A percentile compares a stretch with the other conserved stretches of the same genome.
Conservation (phyloP, 2,329 filamentous ascomycete species). For the Colletotrichum neosansevieriae region DNA sequence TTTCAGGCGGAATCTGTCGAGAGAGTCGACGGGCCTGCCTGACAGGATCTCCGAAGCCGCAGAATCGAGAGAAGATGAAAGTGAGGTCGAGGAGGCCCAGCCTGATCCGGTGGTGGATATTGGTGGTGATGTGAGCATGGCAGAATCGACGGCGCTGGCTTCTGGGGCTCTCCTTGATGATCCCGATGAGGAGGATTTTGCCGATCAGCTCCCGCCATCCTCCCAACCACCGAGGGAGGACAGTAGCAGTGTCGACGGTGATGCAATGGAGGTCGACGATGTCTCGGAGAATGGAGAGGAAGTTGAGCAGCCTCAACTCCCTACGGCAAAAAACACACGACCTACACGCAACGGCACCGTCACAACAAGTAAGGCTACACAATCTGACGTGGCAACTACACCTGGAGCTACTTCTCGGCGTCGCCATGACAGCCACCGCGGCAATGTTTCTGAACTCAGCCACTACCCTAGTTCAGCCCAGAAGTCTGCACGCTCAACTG, state of each 20-base stretch:
- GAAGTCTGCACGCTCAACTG: constrained; percentile 48
- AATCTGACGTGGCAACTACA: constrained; percentile 46
- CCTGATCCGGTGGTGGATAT: background rate
- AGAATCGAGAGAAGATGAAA: constrained; percentile 3
- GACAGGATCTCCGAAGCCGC: constrained; percentile 15
- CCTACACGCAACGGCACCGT: background rate
- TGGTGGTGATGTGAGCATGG: constrained; percentile 11
- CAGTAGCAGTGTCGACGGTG: constrained; percentile 26
- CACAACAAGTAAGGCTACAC: constrained; percentile 48
- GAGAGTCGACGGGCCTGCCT: constrained; percentile 11
- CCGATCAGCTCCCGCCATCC: constrained; percentile 27
- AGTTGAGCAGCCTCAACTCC: constrained; percentile 22
- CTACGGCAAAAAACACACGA: constrained; percentile 3
- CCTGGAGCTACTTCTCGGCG: constrained; percentile 9
- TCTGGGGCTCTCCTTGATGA: constrained; percentile 9
- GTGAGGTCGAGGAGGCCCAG: background rate
- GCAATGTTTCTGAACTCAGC: constrained; percentile 38
- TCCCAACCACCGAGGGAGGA: constrained; percentile 31
- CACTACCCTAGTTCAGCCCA: constrained; percentile 27
- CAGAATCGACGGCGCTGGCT: background rate
- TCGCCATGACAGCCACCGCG: constrained; percentile 13
- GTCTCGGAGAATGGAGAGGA: background rate
- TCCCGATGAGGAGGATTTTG: constrained; percentile 1
- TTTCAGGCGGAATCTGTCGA: constrained; percentile 18
- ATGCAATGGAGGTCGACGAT: constrained; percentile 45